Evolutionary conservation across 2,329 filamentous ascomycete genomes (phyloP), one percentile per base, ranked within the genome.

Genomic region (Alternaria panax): DNA sequence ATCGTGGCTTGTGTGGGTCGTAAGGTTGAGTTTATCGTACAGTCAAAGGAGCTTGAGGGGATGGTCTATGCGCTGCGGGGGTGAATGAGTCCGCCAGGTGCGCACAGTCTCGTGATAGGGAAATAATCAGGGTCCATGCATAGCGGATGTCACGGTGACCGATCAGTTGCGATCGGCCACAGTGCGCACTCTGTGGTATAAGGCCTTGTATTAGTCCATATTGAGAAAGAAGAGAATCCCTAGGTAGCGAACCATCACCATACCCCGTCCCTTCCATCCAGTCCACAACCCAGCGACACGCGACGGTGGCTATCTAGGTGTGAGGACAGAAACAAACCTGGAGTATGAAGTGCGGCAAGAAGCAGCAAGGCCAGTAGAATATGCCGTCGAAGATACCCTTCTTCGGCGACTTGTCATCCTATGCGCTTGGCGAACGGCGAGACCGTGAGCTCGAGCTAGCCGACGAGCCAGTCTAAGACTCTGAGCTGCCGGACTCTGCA

Each of bases 291-390:
- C 34, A 48, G 9, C 16, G 16, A 32, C 28, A 11, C 25, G 11
- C 12, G 8, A 5, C 18, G 24, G 18, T 5, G 16, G 7, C 36
- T 41, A n/a, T 34, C 20, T 34, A 57, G 38, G 32, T 63, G 8
- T 59, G 69, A 57, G 73, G 75, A 66, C 75, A 78, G 54, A 76
- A 77, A 16, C 72, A 76, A 27, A 74, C 71, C 40, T 66, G 68
- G 40, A 76, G 62, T 54, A 75, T 63, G 36, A 74, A 76, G 47
- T 73, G 65, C 34, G 75, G 75, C 14, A 77, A 66, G 69, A 70
- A 77, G 46, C 72, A 72, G 52, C 73, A 72, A 7, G 69, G 66
- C 63, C 67, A 75, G 54, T 78, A 77, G 24, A 71, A 55, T 5
- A 65, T 56, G 46, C 72, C 71, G 41, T 70, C 68, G 25, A 63